Base-by-base conservation (phyloP, 768 basidiomycete species). In the Stropharia rugosoannulata region DNA sequence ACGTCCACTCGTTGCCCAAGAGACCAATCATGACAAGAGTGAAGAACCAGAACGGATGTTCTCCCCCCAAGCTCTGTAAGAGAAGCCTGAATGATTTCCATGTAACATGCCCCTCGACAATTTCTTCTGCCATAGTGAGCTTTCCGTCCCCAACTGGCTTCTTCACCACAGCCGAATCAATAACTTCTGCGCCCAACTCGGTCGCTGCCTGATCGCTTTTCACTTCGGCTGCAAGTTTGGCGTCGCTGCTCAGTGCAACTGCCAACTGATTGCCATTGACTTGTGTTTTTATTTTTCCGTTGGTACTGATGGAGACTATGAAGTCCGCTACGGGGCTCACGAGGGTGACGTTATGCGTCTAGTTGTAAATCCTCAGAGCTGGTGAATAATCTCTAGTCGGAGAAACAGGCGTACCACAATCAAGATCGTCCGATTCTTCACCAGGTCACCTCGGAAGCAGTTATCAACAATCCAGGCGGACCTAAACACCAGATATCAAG, bases 391-490 rank as follows among this genome's bases (percentile, higher is more conserved):
- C 36, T 95, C 77, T 42, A 95, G 79, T 51, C 93, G 74, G 0
- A 93, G 95, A 25, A 3, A 10, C 11, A 1, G 27, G 15, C 48
- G 38, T 43, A 56, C 55, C 40, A 56, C 55, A 29, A 96, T 77
- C 41, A 95, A 78, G 51, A 94, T 73, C 0, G 94, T 95, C 48
- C 93, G 80, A 12, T 81, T 83, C n/a, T 75, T 70, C 64, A 92
- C 76, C 41, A 95, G 72, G 40, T 87, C 84, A 8, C 93, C 93
- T 56, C 78, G 77, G 40, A 96, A 75, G 63, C 90, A 93, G 46
- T 90, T 77, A 18, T 82, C 75, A 63, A 84, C 86, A 40, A 95
- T 80, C 70, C 90, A 89, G 57, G 87, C 81, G 0, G 92, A 87
- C 15, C 54, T 53, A 2, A 12, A 0, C 92, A 61, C 10, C n/a